These are phyloP conservation scores for Cercophora newfieldiana DNA, from an alignment of 495 filamentous ascomycete species.

Conservation along the genomic window DNA sequence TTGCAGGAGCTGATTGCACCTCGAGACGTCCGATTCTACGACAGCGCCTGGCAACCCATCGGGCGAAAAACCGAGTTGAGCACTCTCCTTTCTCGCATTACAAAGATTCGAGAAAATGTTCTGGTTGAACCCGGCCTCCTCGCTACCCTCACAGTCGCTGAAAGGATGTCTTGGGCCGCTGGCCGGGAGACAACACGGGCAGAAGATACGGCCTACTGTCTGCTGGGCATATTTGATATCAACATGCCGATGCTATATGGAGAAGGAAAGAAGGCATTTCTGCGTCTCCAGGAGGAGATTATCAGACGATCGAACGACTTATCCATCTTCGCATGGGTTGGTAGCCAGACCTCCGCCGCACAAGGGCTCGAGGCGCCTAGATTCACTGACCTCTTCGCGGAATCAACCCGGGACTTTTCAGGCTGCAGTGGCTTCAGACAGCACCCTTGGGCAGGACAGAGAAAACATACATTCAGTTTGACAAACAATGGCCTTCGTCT, in stretches of 20 bases:
- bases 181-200: not conserved
- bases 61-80: not conserved
- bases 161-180: not conserved
- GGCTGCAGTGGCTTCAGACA: too few species aligned
- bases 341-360: too few species aligned
- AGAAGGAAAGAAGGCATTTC: not conserved
- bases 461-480: too few species aligned
- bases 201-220: too few species aligned
- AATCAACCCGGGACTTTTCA: too few species aligned
- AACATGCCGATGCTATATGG: not conserved
- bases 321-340: slow-evolving; percentile 1
- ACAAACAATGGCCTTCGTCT: too few species aligned
- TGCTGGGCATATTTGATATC: not conserved
- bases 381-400: too few species aligned
- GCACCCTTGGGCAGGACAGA: too few species aligned
- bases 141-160: not conserved
- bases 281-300: not conserved
- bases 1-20: not conserved
- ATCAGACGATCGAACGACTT: not conserved
- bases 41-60: not conserved
- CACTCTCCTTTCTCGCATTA: not conserved
- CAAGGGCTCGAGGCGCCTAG: too few species aligned
- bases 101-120: not conserved
- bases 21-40: not conserved
- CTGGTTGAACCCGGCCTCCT: not conserved